A percentile compares a stretch with the other conserved stretches of the same genome.
These are phyloP conservation scores for Petunia axillaris DNA, from an alignment of 257 asterid species.

Conservation along the genomic window DNA sequence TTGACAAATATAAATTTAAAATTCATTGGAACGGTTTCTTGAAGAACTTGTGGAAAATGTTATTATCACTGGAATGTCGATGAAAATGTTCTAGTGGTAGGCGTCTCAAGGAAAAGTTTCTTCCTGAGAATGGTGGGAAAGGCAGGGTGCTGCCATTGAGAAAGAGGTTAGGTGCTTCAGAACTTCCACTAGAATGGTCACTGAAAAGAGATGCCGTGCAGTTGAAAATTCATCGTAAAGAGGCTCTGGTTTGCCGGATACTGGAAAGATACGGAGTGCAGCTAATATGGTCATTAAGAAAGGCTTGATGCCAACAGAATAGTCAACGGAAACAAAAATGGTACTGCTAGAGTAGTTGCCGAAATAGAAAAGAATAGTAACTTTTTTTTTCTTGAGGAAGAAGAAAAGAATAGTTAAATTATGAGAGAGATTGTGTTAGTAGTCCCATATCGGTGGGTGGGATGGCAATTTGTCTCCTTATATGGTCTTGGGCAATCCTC, in stretches of 20 bases:
- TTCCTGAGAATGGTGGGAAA: slow-evolving; percentile 2
- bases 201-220: background rate
- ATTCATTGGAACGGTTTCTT: background rate
- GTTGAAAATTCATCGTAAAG: slow-evolving; percentile 2
- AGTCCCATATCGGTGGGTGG: too few species aligned
- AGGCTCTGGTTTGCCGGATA: background rate
- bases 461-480: too few species aligned
- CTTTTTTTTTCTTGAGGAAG: background rate
- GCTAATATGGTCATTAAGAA: background rate
- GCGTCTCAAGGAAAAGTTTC: background rate
- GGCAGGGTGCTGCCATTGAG: background rate
- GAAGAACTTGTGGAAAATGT: background rate
- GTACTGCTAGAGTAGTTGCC: background rate
- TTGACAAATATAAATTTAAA: background rate
- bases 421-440: background rate
- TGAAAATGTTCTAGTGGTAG: background rate
- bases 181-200: background rate
- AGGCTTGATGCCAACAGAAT: slow-evolving; percentile 14
- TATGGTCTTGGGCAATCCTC: too few species aligned
- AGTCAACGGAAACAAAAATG: background rate
- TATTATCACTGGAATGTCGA: background rate
- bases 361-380: background rate
- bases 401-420: background rate
- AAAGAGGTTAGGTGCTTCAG: slow-evolving; percentile 7
- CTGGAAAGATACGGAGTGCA: background rate